Percentiles rank a stretch among this genome's conserved stretches.
phyloP scores from a whole-genome alignment of 106 monocot species.

The Hemerocallis citrina region DNA sequence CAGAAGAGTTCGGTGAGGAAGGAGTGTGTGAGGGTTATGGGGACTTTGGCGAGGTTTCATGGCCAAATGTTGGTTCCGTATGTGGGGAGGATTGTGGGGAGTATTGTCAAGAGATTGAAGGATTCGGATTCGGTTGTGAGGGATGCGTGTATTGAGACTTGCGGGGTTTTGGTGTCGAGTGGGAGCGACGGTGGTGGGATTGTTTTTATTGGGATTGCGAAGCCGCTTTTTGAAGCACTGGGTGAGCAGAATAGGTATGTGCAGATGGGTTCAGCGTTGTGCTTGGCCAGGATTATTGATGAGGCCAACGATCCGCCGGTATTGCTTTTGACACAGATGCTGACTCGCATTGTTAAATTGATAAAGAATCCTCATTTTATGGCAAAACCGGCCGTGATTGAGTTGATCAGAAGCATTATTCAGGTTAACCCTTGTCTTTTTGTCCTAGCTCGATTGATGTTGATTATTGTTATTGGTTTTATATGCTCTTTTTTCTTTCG shows the following conservation, averaged over 20 bases:
- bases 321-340: slow-evolving; percentile 40
- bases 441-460: too few species aligned
- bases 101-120: slow-evolving; percentile 77
- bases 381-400: slow-evolving; percentile 58
- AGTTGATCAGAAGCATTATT: slow-evolving; percentile 64
- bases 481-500: too few species aligned
- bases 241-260: slow-evolving; percentile 69
- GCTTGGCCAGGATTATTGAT: slow-evolving; percentile 60
- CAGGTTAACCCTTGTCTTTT: slow-evolving; percentile 47
- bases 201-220: slow-evolving; percentile 38
- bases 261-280: slow-evolving; percentile 51
- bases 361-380: slow-evolving; percentile 69
- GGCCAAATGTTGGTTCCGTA: slow-evolving; percentile 31
- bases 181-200: slow-evolving; percentile 3
- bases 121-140: slow-evolving; percentile 78
- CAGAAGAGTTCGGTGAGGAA: slow-evolving; percentile 68
- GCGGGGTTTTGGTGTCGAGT: slow-evolving; percentile 38
- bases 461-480: too few species aligned
- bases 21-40: slow-evolving; percentile 77
- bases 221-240: slow-evolving; percentile 57
- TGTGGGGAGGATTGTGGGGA: slow-evolving; percentile 50
- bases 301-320: slow-evolving; percentile 20
- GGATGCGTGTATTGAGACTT: slow-evolving; percentile 76
- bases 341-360: slow-evolving; percentile 47
- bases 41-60: slow-evolving; percentile 45